Evolutionary conservation across 768 basidiomycete species (phyloP), one percentile per base, ranked within the genome.

Genomic region (Leccinum truebloodii): DNA sequence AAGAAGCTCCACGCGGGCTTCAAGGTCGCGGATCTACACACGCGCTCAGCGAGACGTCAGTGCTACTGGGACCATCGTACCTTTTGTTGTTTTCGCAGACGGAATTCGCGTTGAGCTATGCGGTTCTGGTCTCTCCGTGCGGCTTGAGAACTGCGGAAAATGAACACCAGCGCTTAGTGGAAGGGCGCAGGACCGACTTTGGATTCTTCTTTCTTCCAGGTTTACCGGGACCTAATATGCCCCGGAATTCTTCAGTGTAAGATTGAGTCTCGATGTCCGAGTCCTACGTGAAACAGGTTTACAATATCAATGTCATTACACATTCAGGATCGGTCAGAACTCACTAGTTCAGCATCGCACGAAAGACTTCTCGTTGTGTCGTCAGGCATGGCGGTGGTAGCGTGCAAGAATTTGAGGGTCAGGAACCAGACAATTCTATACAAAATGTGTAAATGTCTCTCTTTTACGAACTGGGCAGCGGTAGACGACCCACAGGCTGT

Each of bases 81-180:
- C 72, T 89, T 81, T 64, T 95, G 94, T 69, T 96, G 95, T 72
- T 97, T 97, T 67, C 95, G 81, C 55, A 95, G 77, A 54, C 95
- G 86, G 69, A 96, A 97, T 72, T 97, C 95, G 18, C 95, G 84
- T 71, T 96, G 95, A 2, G 95, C 95, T 56, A 96, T 94, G 55
- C 92, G 84, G 70, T 94, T 94, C 72, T 94, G 92, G 76, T 94
- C 92, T 65, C 92, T 84, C 67, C 92, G 79, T 14, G 92, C 91
- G 35, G 92, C 91, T 76, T 94, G 92, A 22, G 92, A 94, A 77
- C 92, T 94, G 57, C 64, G 58, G 48, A 48, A 22, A 28, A 58
- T 65, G 18, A 64, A 52, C n/a, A 64, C 54, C 64, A 66, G 64
- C 62, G 63, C 57, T 41, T 13, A 32, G 49, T 34, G 48, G 37